Percentiles rank a stretch among this genome's conserved stretches.
Conservation (phyloP, 202 grass and related monocot species). For the Musa balbisiana region DNA sequence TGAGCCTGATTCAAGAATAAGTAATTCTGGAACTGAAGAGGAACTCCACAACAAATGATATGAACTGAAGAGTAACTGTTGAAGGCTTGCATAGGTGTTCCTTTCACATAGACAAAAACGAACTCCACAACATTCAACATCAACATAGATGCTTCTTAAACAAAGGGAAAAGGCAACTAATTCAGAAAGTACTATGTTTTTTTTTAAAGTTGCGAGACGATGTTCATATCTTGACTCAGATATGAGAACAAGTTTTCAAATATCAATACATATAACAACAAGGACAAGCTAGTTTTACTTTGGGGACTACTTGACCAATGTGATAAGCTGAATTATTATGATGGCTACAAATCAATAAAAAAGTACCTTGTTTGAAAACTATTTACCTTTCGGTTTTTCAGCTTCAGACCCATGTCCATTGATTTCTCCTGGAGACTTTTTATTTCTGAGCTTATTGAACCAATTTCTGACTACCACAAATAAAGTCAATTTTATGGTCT, state of each 20-base stretch:
- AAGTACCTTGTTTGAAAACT: background rate
- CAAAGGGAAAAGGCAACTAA: background rate
- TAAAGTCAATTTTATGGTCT: constrained; percentile 37
- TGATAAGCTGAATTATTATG: background rate
- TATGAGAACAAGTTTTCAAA: too few relatives aligned
- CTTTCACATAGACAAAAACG: too few relatives aligned
- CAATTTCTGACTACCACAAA: constrained; percentile 93
- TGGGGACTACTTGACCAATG: background rate
- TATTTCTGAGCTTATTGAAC: constrained; percentile 98
- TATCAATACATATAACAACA: background rate
- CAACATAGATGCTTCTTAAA: background rate
- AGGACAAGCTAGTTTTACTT: background rate
- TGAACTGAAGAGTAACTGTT: too few relatives aligned
- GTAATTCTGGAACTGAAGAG: too few relatives aligned
- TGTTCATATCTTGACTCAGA: background rate
- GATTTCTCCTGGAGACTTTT: constrained; percentile 97
- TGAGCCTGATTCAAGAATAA: too few relatives aligned
- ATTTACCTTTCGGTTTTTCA: constrained; percentile 95
- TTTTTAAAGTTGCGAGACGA: background rate
- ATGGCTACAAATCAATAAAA: background rate
- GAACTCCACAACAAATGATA: too few relatives aligned
- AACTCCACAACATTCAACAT: background rate
- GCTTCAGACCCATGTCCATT: constrained; percentile 95
- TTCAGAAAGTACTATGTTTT: too few relatives aligned
- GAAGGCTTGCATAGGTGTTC: too few relatives aligned